Base-by-base conservation (phyloP, 2,329 filamentous ascomycete genomes). In the Fulvia fulva region DNA sequence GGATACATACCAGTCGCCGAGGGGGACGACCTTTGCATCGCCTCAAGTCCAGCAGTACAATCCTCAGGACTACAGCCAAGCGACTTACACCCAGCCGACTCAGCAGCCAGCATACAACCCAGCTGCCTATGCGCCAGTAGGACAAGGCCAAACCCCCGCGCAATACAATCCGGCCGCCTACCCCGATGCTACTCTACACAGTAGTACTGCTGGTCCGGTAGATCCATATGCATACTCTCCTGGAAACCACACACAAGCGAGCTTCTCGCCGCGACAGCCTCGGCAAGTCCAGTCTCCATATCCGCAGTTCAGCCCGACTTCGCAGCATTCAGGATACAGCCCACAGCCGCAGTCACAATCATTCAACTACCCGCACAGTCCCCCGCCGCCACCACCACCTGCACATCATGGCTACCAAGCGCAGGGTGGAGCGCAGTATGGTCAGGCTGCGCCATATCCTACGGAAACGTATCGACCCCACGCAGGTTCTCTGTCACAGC, bases 21-120 rank as follows among this genome's bases (percentile, higher is more conserved):
- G 62, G 45, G 61, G 55, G 55, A 63, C 60, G 26, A 65, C 60
- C 5, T 59, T 61, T 52, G 57, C 44, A 47, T 88, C 84, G 12
- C 72, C 76, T 19, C 77, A 78, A 56, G 76, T 78, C 50, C 76
- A 77, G 53, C 75, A 74, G 25, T 93, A 92, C 74, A 93, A 92
- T 69, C 89, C 90, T 1, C 83, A 88, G 70, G 78, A 80, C 37
- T 93, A 81, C 49, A 47, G 59, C n/a, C 60, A 61, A 25, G 44
- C 61, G 58, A 71, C 73, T 45, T 74, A 71, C 53, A 72, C 73
- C 43, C 74, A 71, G 53, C 69, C 72, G 51, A 65, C 68, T 19
- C 66, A 69, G 28, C 75, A 74, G 60, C 70, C 73, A 63, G 73
- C 74, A 21, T 78, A 78, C 68, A 77, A 77, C 58, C 76, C 76